A percentile compares a stretch with the other conserved stretches of the same genome.
Evolutionary conservation across 2,329 filamentous ascomycete species (phyloP).

Genomic region (Aspergillus piperis): DNA sequence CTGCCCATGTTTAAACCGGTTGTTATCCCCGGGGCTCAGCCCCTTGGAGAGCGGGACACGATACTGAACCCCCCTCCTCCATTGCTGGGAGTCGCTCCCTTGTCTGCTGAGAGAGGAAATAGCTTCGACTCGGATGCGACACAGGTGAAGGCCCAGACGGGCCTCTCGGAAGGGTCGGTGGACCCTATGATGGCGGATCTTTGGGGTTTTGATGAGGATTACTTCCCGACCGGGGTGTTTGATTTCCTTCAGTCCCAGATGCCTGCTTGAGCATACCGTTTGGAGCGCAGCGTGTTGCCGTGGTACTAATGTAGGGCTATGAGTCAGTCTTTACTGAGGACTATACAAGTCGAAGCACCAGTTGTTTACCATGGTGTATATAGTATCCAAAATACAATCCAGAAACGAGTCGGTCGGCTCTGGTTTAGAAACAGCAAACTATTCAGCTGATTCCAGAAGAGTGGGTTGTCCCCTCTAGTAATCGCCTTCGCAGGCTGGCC

Average conservation of each 20-base stretch:
- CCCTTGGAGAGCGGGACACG: slow-evolving; percentile 39
- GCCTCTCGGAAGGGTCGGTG: slow-evolving; percentile 40
- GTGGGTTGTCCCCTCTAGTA: too few relatives aligned
- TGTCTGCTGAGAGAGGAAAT: slow-evolving; percentile 42
- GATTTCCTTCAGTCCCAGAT: slow-evolving; percentile 46
- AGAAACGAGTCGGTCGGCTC: too few relatives aligned
- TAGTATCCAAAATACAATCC: too few relatives aligned
- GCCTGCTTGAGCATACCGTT: slow-evolving; percentile 32
- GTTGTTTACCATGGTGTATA: too few relatives aligned
- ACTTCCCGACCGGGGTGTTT: slow-evolving; percentile 46
- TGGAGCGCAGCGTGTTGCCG: not conserved
- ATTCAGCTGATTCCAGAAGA: too few relatives aligned
- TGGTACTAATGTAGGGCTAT: not conserved
- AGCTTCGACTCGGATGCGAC: slow-evolving; percentile 24
- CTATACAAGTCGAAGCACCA: too few relatives aligned
- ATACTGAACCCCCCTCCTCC: slow-evolving; percentile 40
- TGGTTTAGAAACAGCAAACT: too few relatives aligned
- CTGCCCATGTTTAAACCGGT: slow-evolving; percentile 40
- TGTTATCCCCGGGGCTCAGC: slow-evolving; percentile 39
- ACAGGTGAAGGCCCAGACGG: slow-evolving; percentile 27
- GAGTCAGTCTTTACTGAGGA: not conserved
- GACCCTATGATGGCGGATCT: slow-evolving; percentile 46
- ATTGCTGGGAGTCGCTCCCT: slow-evolving; percentile 38
- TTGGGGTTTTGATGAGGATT: slow-evolving; percentile 45
- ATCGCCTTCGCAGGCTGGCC: too few relatives aligned